Evolutionary conservation across 495 filamentous ascomycete species (phyloP).

Genomic region (Penicillium dipodomyicola): DNA sequence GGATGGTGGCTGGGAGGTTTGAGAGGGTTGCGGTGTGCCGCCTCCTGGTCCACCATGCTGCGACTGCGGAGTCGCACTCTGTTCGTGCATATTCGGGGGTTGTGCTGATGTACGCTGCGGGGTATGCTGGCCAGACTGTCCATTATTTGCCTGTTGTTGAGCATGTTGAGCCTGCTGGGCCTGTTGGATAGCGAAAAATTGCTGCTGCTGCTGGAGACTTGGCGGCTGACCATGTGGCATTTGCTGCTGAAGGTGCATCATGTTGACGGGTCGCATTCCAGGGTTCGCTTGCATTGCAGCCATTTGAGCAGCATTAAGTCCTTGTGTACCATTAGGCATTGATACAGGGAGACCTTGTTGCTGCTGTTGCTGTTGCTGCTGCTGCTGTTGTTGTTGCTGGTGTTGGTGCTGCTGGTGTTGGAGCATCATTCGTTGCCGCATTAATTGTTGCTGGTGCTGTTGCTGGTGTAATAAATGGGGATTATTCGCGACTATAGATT

Average conservation of each 20-base stretch:
- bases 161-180: constrained; percentile 41
- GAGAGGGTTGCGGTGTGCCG: constrained; percentile 50
- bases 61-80: constrained; percentile 52
- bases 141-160: constrained; percentile 40
- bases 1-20: constrained; percentile 40
- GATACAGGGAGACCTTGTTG: constrained; percentile 49
- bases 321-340: constrained; percentile 60
- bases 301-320: constrained; percentile 54
- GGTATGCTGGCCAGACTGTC: constrained; percentile 45
- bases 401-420: constrained; percentile 46
- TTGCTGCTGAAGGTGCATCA: constrained; percentile 49
- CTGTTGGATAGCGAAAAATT: constrained; percentile 45
- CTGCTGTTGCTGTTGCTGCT: constrained; percentile 47
- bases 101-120: constrained; percentile 48
- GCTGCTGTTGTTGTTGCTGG: constrained; percentile 36
- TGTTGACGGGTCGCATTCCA: constrained; percentile 44
- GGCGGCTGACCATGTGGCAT: constrained; percentile 54
- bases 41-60: constrained; percentile 51
- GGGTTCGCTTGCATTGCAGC: constrained; percentile 53
- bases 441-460: constrained; percentile 44
- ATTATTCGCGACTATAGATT: constrained; percentile 48
- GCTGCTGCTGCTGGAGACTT: constrained; percentile 50
- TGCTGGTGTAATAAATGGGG: constrained; percentile 49
- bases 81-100: constrained; percentile 47
- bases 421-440: constrained; percentile 31